These are phyloP conservation scores for Scortechinia acanthostroma DNA, from an alignment of 2,329 filamentous ascomycete genomes.

Conservation along the genomic window DNA sequence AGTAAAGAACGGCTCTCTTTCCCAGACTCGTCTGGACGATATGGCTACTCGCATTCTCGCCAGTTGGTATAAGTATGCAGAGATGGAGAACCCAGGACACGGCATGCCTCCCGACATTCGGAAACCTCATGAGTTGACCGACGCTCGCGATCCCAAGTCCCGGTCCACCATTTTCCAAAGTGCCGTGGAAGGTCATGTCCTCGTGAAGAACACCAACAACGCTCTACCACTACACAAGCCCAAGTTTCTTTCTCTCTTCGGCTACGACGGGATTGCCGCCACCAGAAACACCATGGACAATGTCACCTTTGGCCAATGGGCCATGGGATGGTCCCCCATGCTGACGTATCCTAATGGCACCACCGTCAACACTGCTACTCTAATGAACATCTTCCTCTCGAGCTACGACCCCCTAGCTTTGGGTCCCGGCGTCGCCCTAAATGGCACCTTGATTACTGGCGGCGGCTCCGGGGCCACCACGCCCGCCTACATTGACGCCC, in stretches of 20 bases:
- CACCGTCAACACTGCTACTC: constrained; percentile 9
- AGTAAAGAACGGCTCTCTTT: constrained; percentile 51
- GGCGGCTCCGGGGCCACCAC: constrained; percentile 39
- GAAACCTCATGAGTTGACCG: constrained; percentile 39
- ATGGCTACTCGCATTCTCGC: constrained; percentile 48
- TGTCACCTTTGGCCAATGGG: constrained; percentile 22
- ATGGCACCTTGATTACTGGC: constrained; percentile 35
- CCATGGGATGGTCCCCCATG: constrained; percentile 28
- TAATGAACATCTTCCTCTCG: neutral
- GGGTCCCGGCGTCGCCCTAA: constrained; percentile 30
- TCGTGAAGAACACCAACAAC: constrained; percentile 52
- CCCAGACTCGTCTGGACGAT: constrained; percentile 45
- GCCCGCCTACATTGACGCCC: constrained; percentile 37
- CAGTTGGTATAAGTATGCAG: constrained; percentile 48
- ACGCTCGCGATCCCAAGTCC: constrained; percentile 42
- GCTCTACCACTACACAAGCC: constrained; percentile 42
- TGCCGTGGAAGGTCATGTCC: constrained; percentile 54
- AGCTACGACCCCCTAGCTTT: too few species aligned
- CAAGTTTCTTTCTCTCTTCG: constrained; percentile 46
- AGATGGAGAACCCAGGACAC: constrained; percentile 32
- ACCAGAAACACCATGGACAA: constrained; percentile 11
- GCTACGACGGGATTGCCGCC: constrained; percentile 34
- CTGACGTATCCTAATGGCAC: constrained; percentile 20
- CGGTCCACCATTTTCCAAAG: constrained; percentile 41
- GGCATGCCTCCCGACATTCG: constrained; percentile 41